Conservation (phyloP, 75 land plant species). For the Cryptomeria japonica region DNA sequence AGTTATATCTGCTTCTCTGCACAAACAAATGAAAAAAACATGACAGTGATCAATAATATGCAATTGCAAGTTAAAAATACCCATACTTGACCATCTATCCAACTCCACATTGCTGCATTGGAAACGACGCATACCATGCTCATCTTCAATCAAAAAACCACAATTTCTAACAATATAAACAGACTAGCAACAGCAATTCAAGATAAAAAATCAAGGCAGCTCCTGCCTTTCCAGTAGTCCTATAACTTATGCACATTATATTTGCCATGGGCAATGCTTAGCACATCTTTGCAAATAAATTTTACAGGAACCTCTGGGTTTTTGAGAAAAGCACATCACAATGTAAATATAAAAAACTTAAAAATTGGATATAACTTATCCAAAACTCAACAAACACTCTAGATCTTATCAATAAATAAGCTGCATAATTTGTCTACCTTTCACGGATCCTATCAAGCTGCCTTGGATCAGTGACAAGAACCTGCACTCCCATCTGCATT, state of each 20-base stretch:
- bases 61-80: neutral
- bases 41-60: neutral
- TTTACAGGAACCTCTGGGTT: neutral
- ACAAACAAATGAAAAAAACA: slow-evolving; percentile 1
- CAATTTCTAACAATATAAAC: neutral
- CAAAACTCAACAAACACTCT: neutral
- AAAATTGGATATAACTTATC: neutral
- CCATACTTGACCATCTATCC: neutral
- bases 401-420: neutral
- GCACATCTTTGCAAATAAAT: too few species aligned
- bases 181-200: neutral
- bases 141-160: neutral
- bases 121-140: neutral
- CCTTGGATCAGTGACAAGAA: slow-evolving; percentile 88
- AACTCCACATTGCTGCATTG: neutral
- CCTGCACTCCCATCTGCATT: slow-evolving; percentile 98
- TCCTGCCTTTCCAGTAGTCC: neutral
- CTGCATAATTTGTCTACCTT: slow-evolving; percentile 44
- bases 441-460: slow-evolving; percentile 97
- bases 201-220: neutral
- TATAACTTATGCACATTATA: neutral
- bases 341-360: neutral
- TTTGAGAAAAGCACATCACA: too few species aligned
- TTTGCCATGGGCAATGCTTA: too few species aligned
- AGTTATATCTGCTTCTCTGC: slow-evolving; percentile 94